Evolutionary conservation across 371 early-diverging fungal genomes (phyloP), one percentile per base, ranked within the genome.

Genomic region (Mortierella sp.): DNA sequence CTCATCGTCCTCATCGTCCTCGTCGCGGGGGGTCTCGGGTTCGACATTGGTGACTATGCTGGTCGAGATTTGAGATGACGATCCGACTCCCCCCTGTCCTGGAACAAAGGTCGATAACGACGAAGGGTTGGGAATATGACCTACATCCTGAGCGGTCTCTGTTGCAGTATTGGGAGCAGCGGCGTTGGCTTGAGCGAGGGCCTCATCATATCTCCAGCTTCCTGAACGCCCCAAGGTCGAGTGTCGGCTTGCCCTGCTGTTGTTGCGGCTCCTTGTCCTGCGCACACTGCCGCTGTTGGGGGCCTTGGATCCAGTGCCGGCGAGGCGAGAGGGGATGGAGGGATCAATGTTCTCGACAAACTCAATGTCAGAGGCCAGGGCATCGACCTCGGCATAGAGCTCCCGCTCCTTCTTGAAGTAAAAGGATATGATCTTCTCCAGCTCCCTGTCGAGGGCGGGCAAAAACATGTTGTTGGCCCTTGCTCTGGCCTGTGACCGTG

Each of bases 361-460:
- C 49, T 82, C 83, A 65, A 87, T 75, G 70, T 91, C 94, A 4
- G 87, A 78, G 21, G 90, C 75, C 10, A 94, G 74, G 7, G 81
- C 86, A 24, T 94, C 90, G 63, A 95, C 90, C 74, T 93, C 93
- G 29, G 89, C 90, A 71, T 93, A 90, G 21, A 97, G 90, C 81
- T 96, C 96, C 1, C 90, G 91, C 79, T 98, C 97, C 81, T 96
- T 97, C 73, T 93, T 92, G 21, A 88, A 84, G 88, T 98, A 98
- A 80, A 98, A 98, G 58, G 89, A 88, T 58, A 91, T 90, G 76
- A 98, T 95, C 87, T 95, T 95, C 71, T 92, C 93, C 24, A 98
- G 89, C 71, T 98, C 96, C 78, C 92, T 92, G 84, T 97, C 97
- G 5, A 96, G 89, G 0, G 94, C 91, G 0, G 93, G 92, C 35